Evolutionary conservation across 1,139 yeast genomes (phyloP).

Genomic region (Geotrichum fermentans): DNA sequence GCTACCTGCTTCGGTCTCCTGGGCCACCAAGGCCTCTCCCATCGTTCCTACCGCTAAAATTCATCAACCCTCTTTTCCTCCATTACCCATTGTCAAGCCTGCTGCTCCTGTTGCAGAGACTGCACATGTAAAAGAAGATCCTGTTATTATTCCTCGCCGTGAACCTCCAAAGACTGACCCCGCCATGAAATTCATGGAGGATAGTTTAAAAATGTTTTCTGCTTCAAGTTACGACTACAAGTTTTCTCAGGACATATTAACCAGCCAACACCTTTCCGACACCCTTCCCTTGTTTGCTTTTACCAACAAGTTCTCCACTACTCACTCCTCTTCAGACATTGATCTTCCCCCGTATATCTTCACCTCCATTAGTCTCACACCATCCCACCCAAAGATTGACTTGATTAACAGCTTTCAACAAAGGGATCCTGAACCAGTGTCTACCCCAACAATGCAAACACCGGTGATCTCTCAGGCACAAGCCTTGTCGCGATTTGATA

Average conservation of each 20-base stretch:
- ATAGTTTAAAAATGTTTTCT: conserved; percentile 35
- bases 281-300: conserved; percentile 18
- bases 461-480: neutral
- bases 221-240: conserved; percentile 12
- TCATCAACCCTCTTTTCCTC: conserved; percentile 29
- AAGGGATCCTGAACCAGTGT: too few relatives aligned
- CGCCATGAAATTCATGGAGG: conserved; percentile 33
- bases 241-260: conserved; percentile 12
- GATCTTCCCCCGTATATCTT: conserved; percentile 24
- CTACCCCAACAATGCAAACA: neutral
- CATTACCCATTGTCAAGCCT: conserved; percentile 34
- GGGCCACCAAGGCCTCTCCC: conserved; percentile 39
- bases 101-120: conserved; percentile 25
- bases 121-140: conserved; percentile 17
- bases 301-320: conserved; percentile 20
- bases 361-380: conserved; percentile 24
- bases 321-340: conserved; percentile 22
- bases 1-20: conserved; percentile 39
- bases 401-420: too few relatives aligned
- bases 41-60: conserved; percentile 14
- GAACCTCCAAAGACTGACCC: conserved; percentile 34
- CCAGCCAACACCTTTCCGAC: conserved; percentile 6
- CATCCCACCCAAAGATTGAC: neutral
- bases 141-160: conserved; percentile 23
- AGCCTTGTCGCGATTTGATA: conserved; percentile 7